Base-by-base conservation (phyloP, 257 asterid genomes). In the Datura wrightii region DNA sequence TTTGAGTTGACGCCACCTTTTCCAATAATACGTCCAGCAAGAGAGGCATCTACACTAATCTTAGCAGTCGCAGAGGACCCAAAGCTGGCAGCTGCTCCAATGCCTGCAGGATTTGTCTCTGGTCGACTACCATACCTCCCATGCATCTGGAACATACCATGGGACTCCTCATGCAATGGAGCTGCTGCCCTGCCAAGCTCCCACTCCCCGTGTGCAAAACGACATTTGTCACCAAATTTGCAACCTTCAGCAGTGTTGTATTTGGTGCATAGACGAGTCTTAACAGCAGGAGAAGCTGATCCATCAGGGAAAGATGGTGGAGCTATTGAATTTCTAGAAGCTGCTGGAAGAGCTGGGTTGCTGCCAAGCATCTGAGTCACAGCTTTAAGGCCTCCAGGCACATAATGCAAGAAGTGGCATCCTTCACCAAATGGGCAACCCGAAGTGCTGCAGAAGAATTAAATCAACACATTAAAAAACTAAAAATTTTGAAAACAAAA, bases 301-400 rank as follows among this genome's bases (percentile, higher is more conserved):
- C 90, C 92, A 39, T 92, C 92, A 18, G 90, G 94, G 62, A 91
- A 93, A 70, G 94, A 85, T 8, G 94, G 93, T 10, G 92, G 91
- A 41, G 83, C 86, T 71, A 70, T 83, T 1, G 91, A 86, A 66
- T 85, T 94, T 85, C 96, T 87, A 19, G 87, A 39, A 36, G 88
- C 86, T 44, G 92, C 86, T 8, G 93, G 93, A 84, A 93, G 86
- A n/a, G 96, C 90, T 42, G 98, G 98, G 65, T 94, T 91, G 89
- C 79, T 92, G 83, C 97, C 98, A 58, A 94, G 95, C 85, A 94
- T 91, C 82, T 93, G 98, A 14, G 92, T 92, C 85, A 93, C 98
- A n/a, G 93, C 97, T 87, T 94, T 94, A 60, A 94, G 88, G 85
- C 97, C 98, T 8, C 98, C 98, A 14, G 98, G 96, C n/a, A 94